Evolutionary conservation across 257 asterid genomes (phyloP).

Genomic region (Fraxinus anomala): DNA sequence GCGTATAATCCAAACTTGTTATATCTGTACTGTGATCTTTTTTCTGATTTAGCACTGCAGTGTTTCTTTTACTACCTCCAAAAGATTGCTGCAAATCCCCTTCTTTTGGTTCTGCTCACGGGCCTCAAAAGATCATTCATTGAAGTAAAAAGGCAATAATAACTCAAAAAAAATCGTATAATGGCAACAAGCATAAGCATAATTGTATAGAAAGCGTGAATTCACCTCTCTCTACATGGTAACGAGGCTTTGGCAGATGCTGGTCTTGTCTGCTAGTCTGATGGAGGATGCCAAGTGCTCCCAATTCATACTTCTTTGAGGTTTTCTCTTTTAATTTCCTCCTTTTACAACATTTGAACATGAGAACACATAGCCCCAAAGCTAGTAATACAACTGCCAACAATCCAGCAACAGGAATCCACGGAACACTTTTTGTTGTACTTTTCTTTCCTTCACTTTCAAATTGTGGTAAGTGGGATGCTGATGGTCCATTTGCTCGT

Average conservation of each 20-base stretch:
- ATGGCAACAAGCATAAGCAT: background rate
- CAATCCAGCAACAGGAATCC: conserved; percentile 59
- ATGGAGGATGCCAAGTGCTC: conserved; percentile 31
- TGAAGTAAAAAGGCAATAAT: conserved; percentile 1
- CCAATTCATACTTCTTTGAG: conserved; percentile 34
- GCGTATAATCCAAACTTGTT: conserved; percentile 33
- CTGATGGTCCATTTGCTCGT: conserved; percentile 42
- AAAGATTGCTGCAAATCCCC: conserved; percentile 36
- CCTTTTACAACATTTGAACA: conserved; percentile 49
- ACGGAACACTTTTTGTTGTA: conserved; percentile 36
- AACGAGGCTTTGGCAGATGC: conserved; percentile 38
- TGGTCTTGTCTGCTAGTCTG: conserved; percentile 38
- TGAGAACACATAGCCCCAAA: conserved; percentile 51
- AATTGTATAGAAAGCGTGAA: background rate
- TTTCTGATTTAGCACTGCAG: conserved; percentile 31
- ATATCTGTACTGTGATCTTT: conserved; percentile 54
- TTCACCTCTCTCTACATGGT: conserved; percentile 52
- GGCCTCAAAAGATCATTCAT: conserved; percentile 21
- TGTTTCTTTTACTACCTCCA: conserved; percentile 39
- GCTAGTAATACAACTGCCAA: conserved; percentile 40
- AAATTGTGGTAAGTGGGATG: conserved; percentile 39
- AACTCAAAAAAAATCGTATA: background rate
- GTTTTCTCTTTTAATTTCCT: conserved; percentile 32
- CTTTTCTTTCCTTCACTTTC: conserved; percentile 32
- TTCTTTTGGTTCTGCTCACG: conserved; percentile 38